phyloP scores from a whole-genome alignment of 257 asterid genomes.

The Solanum rostratum region DNA sequence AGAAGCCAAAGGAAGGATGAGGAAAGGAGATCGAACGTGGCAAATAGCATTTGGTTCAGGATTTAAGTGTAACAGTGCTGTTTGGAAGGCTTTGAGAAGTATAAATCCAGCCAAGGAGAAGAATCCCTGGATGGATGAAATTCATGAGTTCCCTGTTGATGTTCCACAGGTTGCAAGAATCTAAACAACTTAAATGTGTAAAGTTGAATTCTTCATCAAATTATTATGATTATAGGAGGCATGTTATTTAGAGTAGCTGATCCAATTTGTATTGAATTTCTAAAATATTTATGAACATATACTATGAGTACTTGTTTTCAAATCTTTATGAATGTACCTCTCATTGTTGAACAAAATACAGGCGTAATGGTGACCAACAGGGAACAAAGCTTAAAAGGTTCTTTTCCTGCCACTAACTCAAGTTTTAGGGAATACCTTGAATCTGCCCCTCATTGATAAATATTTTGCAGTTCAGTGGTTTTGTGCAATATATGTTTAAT shows the following conservation, averaged over 20 bases:
- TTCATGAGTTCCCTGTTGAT: constrained; percentile 24
- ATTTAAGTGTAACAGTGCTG: constrained; percentile 80
- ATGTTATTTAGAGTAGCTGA: background rate
- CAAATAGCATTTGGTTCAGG: constrained; percentile 88
- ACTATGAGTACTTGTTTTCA: background rate
- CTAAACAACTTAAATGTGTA: background rate
- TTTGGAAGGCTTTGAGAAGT: constrained; percentile 68
- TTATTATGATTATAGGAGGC: background rate
- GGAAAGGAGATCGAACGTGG: constrained; percentile 76
- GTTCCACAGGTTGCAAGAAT: constrained; percentile 22
- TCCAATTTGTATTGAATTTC: background rate
- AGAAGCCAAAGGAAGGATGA: constrained; percentile 74
- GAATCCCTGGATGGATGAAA: constrained; percentile 33
- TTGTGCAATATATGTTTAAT: too few species aligned
- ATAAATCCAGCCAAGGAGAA: constrained; percentile 31
- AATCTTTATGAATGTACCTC: background rate
- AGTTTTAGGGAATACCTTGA: too few species aligned
- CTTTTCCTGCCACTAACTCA: background rate
- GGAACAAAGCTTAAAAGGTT: too few species aligned
- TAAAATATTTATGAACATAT: background rate
- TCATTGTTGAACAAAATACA: background rate
- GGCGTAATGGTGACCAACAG: too few species aligned
- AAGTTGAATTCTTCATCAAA: background rate
- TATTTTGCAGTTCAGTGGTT: too few species aligned
- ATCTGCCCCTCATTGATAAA: too few species aligned